Evolutionary conservation across 305 asterid genomes (phyloP), one percentile per base, ranked within the genome.

Genomic region (Plantago coronopus): DNA sequence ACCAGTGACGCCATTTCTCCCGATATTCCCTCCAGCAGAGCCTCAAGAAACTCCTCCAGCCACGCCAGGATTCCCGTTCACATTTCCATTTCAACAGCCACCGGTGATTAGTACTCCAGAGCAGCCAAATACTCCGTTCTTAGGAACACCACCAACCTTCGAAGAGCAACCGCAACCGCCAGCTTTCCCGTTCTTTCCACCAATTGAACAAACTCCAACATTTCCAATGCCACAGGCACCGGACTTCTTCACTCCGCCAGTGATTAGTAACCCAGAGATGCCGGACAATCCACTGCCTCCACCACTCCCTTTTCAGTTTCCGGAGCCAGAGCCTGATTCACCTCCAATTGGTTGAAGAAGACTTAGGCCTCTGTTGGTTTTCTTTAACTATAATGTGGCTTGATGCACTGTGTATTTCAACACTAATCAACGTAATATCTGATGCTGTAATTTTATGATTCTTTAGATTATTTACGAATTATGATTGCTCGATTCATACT

Each of bases 281-380:
- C 80, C 77, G 12, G 80, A 67, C 69, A 74, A 67, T 22, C 74
- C 74, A 46, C 67, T 67, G 42, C 80, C 79, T 3, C 80, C 80
- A 21, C 80, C 77, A 19, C 67, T 75, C 10, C 74, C 73, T 10
- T 62, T 66, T 61, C n/a, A 71, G 49, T 70, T 73, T 56, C 57
- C 74, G 29, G 51, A 70, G 62, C 74, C 79, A 17, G 69, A 70
- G 48, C 76, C 77, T 53, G 75, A 70, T 34, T 27, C 79, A 7
- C 82, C 79, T 19, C 79, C 82, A 25, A 22, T 34, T 17, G 55
- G 17, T 71, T 22, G 54, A 54, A 22, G 63, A 63, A 68, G 20
- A 57, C 23, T 61, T 40, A 4, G 12, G 0, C 23, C 20, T 20
- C 14, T 40, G 27, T 37, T 16, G 22, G 21, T 27, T 48, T 15